Evolutionary conservation across 192 early-diverging fungal genomes (phyloP).

Genomic region (Coemansia reversa): DNA sequence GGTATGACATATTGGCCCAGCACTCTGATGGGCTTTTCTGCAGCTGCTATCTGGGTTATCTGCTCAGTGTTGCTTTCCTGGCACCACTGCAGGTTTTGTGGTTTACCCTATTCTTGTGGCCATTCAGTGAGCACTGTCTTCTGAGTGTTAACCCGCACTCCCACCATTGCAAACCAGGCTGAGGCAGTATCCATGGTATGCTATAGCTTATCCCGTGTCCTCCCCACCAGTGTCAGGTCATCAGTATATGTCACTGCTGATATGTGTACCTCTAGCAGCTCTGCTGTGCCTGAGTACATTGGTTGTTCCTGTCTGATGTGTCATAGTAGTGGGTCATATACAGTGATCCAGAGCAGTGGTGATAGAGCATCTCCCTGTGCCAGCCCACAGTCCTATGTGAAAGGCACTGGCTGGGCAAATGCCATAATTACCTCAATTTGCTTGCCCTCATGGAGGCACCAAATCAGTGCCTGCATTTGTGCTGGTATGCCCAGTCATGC

Average conservation of each 20-base stretch:
- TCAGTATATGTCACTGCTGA: slow-evolving; percentile 6
- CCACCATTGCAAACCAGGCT: neutral
- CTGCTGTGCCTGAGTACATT: neutral
- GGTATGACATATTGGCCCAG: slow-evolving; percentile 7
- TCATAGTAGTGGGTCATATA: slow-evolving; percentile 11
- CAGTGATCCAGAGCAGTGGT: slow-evolving; percentile 10
- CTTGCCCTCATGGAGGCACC: slow-evolving; percentile 1
- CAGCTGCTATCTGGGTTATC: neutral
- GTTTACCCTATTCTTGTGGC: neutral
- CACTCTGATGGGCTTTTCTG: neutral
- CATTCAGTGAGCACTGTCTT: slow-evolving; percentile 6
- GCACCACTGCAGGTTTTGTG: neutral
- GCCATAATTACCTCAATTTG: neutral
- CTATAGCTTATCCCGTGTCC: neutral
- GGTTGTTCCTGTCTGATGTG: neutral
- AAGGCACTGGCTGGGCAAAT: neutral
- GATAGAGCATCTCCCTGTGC: slow-evolving; percentile 15
- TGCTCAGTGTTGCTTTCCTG: neutral
- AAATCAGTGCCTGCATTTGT: neutral
- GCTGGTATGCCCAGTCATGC: neutral
- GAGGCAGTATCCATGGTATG: neutral
- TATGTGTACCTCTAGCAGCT: neutral
- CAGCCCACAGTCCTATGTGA: slow-evolving; percentile 6
- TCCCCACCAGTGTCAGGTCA: slow-evolving; percentile 7
- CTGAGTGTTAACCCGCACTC: neutral